Base-by-base conservation (phyloP, 1,139 yeast species). In the Pichia kudriavzevii region DNA sequence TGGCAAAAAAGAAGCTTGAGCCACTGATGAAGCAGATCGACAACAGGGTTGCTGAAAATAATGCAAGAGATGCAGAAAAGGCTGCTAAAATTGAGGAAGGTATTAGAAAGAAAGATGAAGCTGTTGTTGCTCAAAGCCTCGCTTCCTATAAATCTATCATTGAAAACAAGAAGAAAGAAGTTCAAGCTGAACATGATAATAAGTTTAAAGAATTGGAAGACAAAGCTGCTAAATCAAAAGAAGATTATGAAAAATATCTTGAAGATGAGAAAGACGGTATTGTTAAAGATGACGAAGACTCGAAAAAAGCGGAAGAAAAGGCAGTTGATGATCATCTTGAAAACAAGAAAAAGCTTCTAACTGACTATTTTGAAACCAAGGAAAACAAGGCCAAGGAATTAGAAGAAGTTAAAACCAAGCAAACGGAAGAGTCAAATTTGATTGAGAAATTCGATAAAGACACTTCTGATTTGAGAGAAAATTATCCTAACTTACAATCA, bases 1-100 rank as follows among this genome's bases (percentile, higher is more conserved):
- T 73, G 52, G 79, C 79, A 18, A 71, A 72, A 28, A 61, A 60
- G 45, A 64, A 79, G 47, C 75, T 73, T 26, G 72, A 74, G 18
- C 79, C 79, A 3, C 69, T 72, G 22, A 60, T 73, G 49, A 60
- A 67, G 29, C 63, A 57, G 44, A 71, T 72, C 49, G 69, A 71
- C 47, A 69, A 66, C 14, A 69, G 69, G 44, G 79, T 72, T 34
- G 56, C 60, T 35, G 66, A 66, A 46, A 65, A 71, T 27, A 58
- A 69, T 46, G 51, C 64, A 42, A 43, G 45, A 33, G 59, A 55
- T 34, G 46, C 44, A 3, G 66, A 63, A 43, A 64, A 62, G 40
- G 61, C 64, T 43, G 63, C 66, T 45, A 63, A 64, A 32, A 61
- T 56, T 23, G 59, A 68, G 34, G 61, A 57, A 23, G 44, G 50